phyloP scores from a whole-genome alignment of 306 rosid genomes.

The Sindora glabra region DNA sequence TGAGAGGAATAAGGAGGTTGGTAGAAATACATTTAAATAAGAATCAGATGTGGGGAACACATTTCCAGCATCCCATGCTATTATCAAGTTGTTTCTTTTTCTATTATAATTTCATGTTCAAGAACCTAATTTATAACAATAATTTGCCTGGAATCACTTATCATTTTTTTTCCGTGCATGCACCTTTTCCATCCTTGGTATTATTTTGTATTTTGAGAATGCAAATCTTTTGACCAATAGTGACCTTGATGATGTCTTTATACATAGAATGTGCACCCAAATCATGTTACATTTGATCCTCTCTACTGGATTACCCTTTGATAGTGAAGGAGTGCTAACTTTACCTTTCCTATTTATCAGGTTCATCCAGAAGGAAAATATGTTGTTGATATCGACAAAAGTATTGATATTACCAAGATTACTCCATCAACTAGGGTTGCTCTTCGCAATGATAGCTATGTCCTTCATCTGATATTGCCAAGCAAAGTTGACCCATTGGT shows the following conservation, averaged over 20 bases:
- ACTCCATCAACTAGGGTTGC: conserved; percentile 98
- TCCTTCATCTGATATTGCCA: conserved; percentile 88
- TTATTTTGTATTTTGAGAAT: too few species aligned
- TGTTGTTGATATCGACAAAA: conserved; percentile 94
- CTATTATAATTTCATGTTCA: not conserved
- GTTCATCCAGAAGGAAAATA: conserved; percentile 99
- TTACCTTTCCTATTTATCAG: conserved; percentile 25
- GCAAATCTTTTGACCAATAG: too few species aligned
- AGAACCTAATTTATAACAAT: not conserved
- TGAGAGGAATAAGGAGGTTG: too few species aligned
- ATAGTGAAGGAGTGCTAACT: not conserved
- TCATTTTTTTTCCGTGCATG: too few species aligned
- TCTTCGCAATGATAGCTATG: conserved; percentile 96
- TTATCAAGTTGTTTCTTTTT: not conserved
- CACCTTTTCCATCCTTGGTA: too few species aligned
- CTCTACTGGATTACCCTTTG: too few species aligned
- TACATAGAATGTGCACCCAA: not conserved
- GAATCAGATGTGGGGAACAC: not conserved
- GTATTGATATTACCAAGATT: conserved; percentile 87
- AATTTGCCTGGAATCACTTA: not conserved
- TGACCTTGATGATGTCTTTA: not conserved
- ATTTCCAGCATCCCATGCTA: not conserved
- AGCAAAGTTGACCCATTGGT: conserved; percentile 99
- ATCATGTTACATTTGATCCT: too few species aligned
- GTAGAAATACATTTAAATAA: not conserved